A percentile compares a stretch with the other conserved stretches of the same genome.
These are phyloP conservation scores for Pseudocercospora fijiensis DNA, from an alignment of 2,329 filamentous ascomycete genomes.

Conservation along the genomic window DNA sequence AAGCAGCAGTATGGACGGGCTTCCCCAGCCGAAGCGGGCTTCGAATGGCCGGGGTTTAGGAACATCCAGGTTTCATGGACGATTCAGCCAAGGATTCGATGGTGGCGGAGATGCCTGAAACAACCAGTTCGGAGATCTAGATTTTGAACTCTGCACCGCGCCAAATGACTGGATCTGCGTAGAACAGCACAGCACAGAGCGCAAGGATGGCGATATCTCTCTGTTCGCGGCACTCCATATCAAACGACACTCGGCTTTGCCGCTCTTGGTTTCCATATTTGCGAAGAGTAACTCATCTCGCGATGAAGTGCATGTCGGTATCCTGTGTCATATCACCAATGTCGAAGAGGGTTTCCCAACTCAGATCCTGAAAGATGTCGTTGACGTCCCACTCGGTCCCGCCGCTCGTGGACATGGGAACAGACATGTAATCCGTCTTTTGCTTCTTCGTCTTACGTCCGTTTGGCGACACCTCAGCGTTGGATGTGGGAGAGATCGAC, in stretches of 20 bases:
- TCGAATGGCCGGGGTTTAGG: not conserved
- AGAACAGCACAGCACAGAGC: not conserved
- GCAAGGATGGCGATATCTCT: not conserved
- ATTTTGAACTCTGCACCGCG: not conserved
- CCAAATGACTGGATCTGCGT: not conserved
- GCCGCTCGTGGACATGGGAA: constrained; percentile 12
- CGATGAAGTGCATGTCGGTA: constrained; percentile 21
- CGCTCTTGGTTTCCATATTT: no score
- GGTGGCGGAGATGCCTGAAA: not conserved
- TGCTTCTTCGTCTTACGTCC: constrained; percentile 7
- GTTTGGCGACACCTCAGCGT: not conserved
- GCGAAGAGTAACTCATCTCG: not conserved
- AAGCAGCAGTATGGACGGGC: not conserved
- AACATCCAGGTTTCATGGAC: not conserved
- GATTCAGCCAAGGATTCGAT: not conserved
- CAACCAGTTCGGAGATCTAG: not conserved
- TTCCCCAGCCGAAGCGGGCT: not conserved
- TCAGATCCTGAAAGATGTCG: constrained; percentile 27
- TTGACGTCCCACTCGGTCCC: constrained; percentile 22
- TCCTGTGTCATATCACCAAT: constrained; percentile 22
- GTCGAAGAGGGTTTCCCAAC: constrained; percentile 29
- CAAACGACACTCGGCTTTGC: not conserved
- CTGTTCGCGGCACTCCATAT: not conserved
- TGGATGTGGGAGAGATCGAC: constrained; percentile 14
- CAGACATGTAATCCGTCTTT: constrained; percentile 11